These are phyloP conservation scores for Babesia divergens DNA, from an alignment of 169 alveolate species.

Conservation along the genomic window DNA sequence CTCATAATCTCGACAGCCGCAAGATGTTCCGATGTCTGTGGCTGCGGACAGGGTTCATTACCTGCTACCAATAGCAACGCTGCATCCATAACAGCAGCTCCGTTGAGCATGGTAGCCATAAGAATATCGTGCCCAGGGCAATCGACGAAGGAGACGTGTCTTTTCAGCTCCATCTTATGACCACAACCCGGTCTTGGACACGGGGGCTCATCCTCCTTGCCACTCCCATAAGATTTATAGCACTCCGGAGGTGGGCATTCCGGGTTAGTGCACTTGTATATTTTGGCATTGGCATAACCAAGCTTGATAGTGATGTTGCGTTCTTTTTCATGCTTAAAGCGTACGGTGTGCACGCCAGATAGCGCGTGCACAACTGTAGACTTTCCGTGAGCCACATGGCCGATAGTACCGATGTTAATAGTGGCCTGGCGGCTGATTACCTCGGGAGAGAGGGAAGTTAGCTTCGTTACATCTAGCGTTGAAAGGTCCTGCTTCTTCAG, in stretches of 20 bases:
- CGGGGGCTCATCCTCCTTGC: conserved; percentile 88
- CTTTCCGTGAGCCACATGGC: conserved; percentile 99
- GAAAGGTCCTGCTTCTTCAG: conserved; percentile 76
- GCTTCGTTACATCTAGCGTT: conserved; percentile 81
- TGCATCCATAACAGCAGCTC: conserved; percentile 99
- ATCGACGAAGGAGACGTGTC: conserved; percentile 98
- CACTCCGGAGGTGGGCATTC: conserved; percentile 96
- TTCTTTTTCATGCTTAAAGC: conserved; percentile 92
- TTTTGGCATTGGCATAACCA: conserved; percentile 99
- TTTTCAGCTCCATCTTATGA: conserved; percentile 80
- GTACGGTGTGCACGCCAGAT: conserved; percentile 95
- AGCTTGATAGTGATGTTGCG: conserved; percentile 97
- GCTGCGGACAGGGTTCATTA: conserved; percentile 95
- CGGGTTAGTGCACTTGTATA: conserved; percentile 94
- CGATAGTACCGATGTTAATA: conserved; percentile 97
- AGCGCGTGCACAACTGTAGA: conserved; percentile 97
- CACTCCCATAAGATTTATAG: conserved; percentile 89
- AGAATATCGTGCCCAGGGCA: conserved; percentile 99
- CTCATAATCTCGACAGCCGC: conserved; percentile 99
- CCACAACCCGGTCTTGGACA: conserved; percentile 86
- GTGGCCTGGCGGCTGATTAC: conserved; percentile 99
- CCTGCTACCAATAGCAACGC: conserved; percentile 96
- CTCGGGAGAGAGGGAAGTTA: conserved; percentile 97
- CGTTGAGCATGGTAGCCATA: conserved; percentile 99
- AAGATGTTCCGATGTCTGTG: conserved; percentile 99